Base-by-base conservation (phyloP, 2,329 filamentous ascomycete genomes). In the Diaporthe destruens region DNA sequence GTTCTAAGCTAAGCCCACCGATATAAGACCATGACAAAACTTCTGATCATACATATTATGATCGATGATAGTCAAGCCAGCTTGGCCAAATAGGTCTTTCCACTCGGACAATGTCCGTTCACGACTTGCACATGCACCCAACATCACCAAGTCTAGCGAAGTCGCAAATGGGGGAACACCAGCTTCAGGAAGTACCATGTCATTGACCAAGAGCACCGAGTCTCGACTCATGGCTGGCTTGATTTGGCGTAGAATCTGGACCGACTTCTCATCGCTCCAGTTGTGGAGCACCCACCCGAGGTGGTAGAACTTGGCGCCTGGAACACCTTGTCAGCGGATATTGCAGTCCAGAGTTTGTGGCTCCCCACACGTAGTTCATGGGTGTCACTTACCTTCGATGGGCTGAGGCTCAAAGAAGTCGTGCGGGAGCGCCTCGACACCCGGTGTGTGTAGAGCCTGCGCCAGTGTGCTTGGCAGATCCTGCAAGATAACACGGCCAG, bases 301-400 rank as follows among this genome's bases (percentile, higher is more conserved):
- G 47, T 51, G 47, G 47, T 51, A 51, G 47, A 51, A 51, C 47
- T 51, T 51, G 47, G 47, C 47, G 18, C 47, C 47, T 51, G n/a
- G 7, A 11, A 23, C n/a, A 12, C 12, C 7, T 14, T 51, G n/a
- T 51, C n/a, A 51, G 47, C 0, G 3, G 16, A 23, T 51, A 51
- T 7, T 12, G n/a, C 47, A 9, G n/a, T 6, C 47, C 47, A 51
- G 6, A 12, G 9, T 23, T 23, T 23, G 47, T 11, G 1, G 1
- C 8, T 51, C 29, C 47, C 8, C 16, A 18, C 7, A n/a, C 18
- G n/a, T n/a, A 51, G 47, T 6, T 11, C 6, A 18, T 51, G 20
- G 8, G 47, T 51, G 2, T n/a, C n/a, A 51, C 47, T n/a, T 20
- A 51, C 47, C 47, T 51, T 51, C n/a, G 9, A 51, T 23, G 23